Percentiles rank a stretch among this genome's conserved stretches.
Evolutionary conservation across 176 grass and related monocot species (phyloP).

Genomic region (Rhynchospora tenuis): DNA sequence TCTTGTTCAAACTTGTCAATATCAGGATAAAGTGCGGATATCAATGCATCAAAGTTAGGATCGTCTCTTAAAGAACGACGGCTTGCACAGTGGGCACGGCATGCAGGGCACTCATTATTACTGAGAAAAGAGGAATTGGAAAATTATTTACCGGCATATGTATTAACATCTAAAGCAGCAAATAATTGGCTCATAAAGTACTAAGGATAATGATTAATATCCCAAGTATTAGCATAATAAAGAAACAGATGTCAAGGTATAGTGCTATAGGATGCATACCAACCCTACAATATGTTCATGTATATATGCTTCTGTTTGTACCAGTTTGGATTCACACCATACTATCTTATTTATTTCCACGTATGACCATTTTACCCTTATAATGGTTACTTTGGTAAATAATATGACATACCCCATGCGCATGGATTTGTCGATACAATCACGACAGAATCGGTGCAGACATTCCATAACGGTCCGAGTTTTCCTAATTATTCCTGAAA

Average conservation of each 20-base stretch:
- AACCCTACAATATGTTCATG: background rate
- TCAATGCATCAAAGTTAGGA: constrained; percentile 67
- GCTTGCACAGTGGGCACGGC: constrained; percentile 74
- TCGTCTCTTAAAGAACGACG: constrained; percentile 83
- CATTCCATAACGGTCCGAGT: constrained; percentile 37
- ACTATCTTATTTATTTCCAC: background rate
- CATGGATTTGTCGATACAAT: constrained; percentile 36
- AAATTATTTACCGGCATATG: background rate
- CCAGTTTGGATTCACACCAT: background rate
- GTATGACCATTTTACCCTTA: background rate
- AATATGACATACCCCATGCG: constrained; percentile 25
- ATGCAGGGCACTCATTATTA: constrained; percentile 77
- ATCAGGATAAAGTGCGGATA: constrained; percentile 69
- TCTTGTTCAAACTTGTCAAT: constrained; percentile 77
- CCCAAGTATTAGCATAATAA: background rate
- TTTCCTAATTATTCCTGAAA: constrained; percentile 33
- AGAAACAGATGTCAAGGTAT: background rate
- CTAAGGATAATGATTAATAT: background rate
- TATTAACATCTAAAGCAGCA: background rate
- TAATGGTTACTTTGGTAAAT: background rate
- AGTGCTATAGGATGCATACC: background rate
- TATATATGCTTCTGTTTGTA: background rate
- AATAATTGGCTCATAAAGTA: background rate
- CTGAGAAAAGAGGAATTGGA: constrained; percentile 22
- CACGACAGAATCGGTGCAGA: constrained; percentile 32